Percentiles rank a stretch among this genome's conserved stretches.
These are phyloP conservation scores for Ophiostoma perfectum DNA, from an alignment of 2,329 filamentous ascomycete species.

Conservation along the genomic window DNA sequence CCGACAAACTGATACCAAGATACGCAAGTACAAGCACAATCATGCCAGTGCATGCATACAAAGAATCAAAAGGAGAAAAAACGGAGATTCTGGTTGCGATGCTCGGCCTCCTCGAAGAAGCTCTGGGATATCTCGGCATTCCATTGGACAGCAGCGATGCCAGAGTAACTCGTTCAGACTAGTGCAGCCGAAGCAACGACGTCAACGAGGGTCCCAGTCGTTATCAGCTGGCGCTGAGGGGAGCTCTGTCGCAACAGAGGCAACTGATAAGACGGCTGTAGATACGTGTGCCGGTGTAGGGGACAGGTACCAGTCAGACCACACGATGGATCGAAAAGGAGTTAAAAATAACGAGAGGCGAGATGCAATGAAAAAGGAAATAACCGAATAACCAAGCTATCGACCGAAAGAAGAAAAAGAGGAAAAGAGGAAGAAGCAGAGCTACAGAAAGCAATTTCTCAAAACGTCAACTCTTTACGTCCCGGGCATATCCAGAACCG, in stretches of 20 bases:
- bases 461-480: constrained; percentile 19
- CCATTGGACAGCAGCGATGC: neutral
- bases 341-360: neutral
- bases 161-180: constrained; percentile 11
- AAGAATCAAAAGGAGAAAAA: constrained; percentile 6
- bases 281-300: neutral
- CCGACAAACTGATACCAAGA: neutral
- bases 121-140: constrained; percentile 3
- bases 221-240: neutral
- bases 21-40: neutral
- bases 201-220: constrained; percentile 3
- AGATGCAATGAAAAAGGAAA: neutral
- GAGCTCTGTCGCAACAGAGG: neutral
- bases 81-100: constrained; percentile 1
- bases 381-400: neutral
- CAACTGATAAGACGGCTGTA: neutral
- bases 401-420: neutral
- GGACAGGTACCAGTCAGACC: neutral
- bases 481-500: neutral
- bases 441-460: neutral
- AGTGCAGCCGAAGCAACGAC: constrained; percentile 13
- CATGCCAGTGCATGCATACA: neutral
- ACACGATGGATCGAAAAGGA: neutral
- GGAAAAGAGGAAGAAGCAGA: neutral
- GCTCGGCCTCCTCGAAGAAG: neutral